These are phyloP conservation scores for Penicillium atrosanguineum DNA, from an alignment of 495 filamentous ascomycete genomes.

Conservation along the genomic window DNA sequence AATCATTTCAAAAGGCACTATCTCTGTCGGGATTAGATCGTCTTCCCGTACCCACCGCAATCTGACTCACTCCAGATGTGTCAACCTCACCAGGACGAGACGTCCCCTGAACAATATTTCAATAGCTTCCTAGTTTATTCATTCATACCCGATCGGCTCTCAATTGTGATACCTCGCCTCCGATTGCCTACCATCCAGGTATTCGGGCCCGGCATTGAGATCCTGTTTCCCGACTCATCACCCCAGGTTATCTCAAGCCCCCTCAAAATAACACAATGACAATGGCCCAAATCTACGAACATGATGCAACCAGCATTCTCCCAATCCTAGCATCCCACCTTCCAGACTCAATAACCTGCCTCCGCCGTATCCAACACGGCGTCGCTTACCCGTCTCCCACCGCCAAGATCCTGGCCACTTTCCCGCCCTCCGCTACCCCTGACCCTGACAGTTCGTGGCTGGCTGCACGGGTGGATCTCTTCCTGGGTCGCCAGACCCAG, in stretches of 20 bases:
- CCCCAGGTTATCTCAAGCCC: not conserved
- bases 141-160: conserved; percentile 2
- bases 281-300: conserved; percentile 28
- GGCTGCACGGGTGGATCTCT: conserved; percentile 58
- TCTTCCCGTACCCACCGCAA: not conserved
- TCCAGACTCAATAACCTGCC: conserved; percentile 54
- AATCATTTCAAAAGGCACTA: not conserved
- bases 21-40: not conserved
- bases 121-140: conserved; percentile 8
- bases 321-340: conserved; percentile 46
- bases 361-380: conserved; percentile 58
- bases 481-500: conserved; percentile 57
- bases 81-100: conserved; percentile 13
- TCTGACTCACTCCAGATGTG: conserved; percentile 14
- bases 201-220: conserved; percentile 1
- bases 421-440: conserved; percentile 19
- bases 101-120: not conserved
- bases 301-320: conserved; percentile 40
- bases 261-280: not conserved
- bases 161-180: conserved; percentile 5
- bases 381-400: conserved; percentile 33
- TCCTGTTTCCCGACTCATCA: not conserved
- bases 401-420: conserved; percentile 46
- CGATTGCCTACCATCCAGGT: not conserved
- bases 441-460: conserved; percentile 35